Conservation (phyloP, 2,329 filamentous ascomycete genomes). For the Botrytis fabae region DNA sequence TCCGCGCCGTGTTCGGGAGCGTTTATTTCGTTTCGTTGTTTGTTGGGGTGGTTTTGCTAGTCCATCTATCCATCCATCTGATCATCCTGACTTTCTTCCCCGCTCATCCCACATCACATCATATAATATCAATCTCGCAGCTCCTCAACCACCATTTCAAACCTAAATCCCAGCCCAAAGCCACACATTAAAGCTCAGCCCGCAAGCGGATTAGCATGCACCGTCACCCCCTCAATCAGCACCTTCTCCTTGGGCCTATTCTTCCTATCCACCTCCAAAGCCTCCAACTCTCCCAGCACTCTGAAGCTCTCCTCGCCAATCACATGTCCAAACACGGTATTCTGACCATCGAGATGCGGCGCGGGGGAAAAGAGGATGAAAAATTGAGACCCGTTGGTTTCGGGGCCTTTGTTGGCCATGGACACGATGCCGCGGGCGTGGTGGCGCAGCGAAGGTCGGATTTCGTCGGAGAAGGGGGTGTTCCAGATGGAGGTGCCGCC, state of each 20-base stretch:
- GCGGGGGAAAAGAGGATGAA: constrained; percentile 78
- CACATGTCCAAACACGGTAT: constrained; percentile 79
- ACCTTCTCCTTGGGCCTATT: constrained; percentile 67
- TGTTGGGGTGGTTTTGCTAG: not conserved
- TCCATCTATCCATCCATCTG: not conserved
- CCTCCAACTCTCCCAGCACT: constrained; percentile 71
- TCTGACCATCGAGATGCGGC: constrained; percentile 78
- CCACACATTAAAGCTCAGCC: not conserved
- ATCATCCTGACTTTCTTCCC: not conserved
- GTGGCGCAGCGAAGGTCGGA: constrained; percentile 68
- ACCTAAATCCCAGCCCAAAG: not conserved
- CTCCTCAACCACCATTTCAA: not conserved
- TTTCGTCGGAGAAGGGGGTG: constrained; percentile 76
- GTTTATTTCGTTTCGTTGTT: not conserved
- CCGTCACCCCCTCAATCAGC: constrained; percentile 66
- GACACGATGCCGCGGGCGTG: constrained; percentile 68
- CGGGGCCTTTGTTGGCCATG: constrained; percentile 77
- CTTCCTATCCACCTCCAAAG: constrained; percentile 74
- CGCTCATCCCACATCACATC: not conserved
- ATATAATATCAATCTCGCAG: not conserved
- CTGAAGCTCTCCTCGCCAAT: constrained; percentile 63
- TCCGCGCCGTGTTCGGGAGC: not conserved
- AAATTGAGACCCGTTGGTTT: constrained; percentile 77
- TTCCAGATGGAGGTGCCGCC: constrained; percentile 73
- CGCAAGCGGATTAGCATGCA: constrained; percentile 53